Conservation (phyloP, 257 asterid genomes). For the Marsdenia floribunda region DNA sequence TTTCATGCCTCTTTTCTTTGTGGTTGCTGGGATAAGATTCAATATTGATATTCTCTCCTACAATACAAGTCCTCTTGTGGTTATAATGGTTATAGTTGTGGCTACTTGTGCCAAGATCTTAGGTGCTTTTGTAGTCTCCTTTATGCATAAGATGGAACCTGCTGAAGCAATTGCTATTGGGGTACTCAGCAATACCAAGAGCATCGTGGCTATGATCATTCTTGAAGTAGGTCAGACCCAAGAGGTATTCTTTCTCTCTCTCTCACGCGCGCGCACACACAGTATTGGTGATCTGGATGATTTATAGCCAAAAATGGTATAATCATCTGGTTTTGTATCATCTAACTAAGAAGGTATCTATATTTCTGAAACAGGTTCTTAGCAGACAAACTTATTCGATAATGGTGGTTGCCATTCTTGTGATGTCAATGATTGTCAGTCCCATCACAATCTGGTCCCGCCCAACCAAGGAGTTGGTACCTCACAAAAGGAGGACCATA, state of each 20-base stretch:
- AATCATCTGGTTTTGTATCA: background rate
- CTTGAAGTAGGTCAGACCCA: conserved; percentile 78
- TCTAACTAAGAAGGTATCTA: background rate
- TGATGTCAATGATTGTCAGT: conserved; percentile 61
- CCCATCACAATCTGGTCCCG: conserved; percentile 42
- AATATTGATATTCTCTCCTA: conserved; percentile 27
- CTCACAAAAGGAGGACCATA: conserved; percentile 70
- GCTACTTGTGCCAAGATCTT: conserved; percentile 44
- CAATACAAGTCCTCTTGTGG: conserved; percentile 18
- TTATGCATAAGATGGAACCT: conserved; percentile 28
- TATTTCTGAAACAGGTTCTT: conserved; percentile 40
- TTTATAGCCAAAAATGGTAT: background rate
- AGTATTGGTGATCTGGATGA: too few relatives aligned
- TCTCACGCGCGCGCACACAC: background rate
- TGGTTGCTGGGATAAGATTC: conserved; percentile 72
- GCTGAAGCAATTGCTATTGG: conserved; percentile 67
- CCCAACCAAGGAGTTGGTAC: conserved; percentile 38
- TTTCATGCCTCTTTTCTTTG: conserved; percentile 70
- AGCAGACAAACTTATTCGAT: conserved; percentile 49
- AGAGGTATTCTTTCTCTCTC: conserved; percentile 34
- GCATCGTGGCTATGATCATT: conserved; percentile 61
- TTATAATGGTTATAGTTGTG: conserved; percentile 24
- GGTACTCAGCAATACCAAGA: conserved; percentile 56
- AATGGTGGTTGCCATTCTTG: conserved; percentile 56
- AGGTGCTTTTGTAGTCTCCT: conserved; percentile 34